A percentile compares a stretch with the other conserved stretches of the same genome.
Evolutionary conservation across 306 rosid species (phyloP).

Genomic region (Fagus crenata): DNA sequence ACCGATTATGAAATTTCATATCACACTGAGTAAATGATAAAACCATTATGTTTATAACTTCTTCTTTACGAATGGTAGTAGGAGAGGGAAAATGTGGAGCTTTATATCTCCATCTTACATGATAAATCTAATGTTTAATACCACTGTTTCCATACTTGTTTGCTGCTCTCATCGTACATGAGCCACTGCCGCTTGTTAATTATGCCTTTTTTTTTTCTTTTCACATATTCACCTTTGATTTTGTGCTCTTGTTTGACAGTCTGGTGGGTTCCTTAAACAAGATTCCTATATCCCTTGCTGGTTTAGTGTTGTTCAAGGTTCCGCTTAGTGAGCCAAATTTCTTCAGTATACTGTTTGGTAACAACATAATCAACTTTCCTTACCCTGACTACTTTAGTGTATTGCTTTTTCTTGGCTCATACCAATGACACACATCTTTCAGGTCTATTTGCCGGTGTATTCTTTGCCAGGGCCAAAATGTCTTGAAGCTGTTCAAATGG

Average conservation of each 20-base stretch:
- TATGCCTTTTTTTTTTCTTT: background rate
- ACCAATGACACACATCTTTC: slow-evolving; percentile 16
- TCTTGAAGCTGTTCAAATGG: background rate
- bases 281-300: slow-evolving; percentile 83
- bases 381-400: background rate
- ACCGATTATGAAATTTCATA: too few relatives aligned
- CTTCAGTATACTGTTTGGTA: slow-evolving; percentile 87
- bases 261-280: slow-evolving; percentile 92
- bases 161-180: background rate
- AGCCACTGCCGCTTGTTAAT: background rate
- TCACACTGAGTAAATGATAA: too few relatives aligned
- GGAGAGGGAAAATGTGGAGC: too few relatives aligned
- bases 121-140: too few relatives aligned
- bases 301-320: slow-evolving; percentile 71
- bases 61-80: too few relatives aligned
- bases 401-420: background rate
- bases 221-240: background rate
- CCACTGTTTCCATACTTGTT: too few relatives aligned
- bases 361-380: slow-evolving; percentile 22
- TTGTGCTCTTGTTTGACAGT: slow-evolving; percentile 43
- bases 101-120: too few relatives aligned
- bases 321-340: slow-evolving; percentile 63
- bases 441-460: slow-evolving; percentile 88
- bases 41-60: too few relatives aligned
- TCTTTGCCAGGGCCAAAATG: slow-evolving; percentile 85